A percentile compares a stretch with the other conserved stretches of the same genome.
Conservation (phyloP, 495 filamentous ascomycete species). For the Penicillium canariense region DNA sequence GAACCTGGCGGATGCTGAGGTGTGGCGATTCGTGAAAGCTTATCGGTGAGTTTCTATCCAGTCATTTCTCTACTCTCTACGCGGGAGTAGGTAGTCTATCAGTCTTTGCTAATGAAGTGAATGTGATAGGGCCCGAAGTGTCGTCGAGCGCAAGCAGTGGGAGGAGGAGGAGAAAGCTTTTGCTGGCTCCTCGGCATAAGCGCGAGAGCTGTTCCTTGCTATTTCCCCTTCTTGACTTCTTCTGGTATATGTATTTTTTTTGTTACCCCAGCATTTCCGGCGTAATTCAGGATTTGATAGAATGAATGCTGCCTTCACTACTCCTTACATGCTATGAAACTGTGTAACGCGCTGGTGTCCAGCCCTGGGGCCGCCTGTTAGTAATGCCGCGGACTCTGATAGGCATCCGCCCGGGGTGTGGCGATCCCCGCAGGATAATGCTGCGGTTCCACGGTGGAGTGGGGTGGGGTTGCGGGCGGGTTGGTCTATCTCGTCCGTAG, state of each 20-base stretch:
- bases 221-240: slow-evolving; percentile 3
- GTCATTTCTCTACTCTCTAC: neutral
- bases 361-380: too few relatives aligned
- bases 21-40: slow-evolving; percentile 86
- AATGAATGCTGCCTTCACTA: neutral
- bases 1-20: slow-evolving; percentile 91
- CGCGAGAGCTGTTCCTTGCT: slow-evolving; percentile 2
- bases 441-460: slow-evolving; percentile 15
- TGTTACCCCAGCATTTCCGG: slow-evolving; percentile 17
- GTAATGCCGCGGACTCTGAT: slow-evolving; percentile 9
- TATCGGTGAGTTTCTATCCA: slow-evolving; percentile 40
- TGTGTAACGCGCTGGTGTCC: too few relatives aligned
- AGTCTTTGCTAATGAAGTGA: neutral
- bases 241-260: slow-evolving; percentile 13
- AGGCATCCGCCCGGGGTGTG: slow-evolving; percentile 32
- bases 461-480: slow-evolving; percentile 6
- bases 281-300: slow-evolving; percentile 11
- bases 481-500: slow-evolving; percentile 6
- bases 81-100: neutral
- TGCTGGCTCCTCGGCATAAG: slow-evolving; percentile 26
- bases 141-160: slow-evolving; percentile 48
- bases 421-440: slow-evolving; percentile 42
- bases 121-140: slow-evolving; percentile 37
- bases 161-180: slow-evolving; percentile 46
- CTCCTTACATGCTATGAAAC: too few relatives aligned